Evolutionary conservation across 2,329 filamentous ascomycete genomes (phyloP), one percentile per base, ranked within the genome.

Genomic region (Diplodia corticola): DNA sequence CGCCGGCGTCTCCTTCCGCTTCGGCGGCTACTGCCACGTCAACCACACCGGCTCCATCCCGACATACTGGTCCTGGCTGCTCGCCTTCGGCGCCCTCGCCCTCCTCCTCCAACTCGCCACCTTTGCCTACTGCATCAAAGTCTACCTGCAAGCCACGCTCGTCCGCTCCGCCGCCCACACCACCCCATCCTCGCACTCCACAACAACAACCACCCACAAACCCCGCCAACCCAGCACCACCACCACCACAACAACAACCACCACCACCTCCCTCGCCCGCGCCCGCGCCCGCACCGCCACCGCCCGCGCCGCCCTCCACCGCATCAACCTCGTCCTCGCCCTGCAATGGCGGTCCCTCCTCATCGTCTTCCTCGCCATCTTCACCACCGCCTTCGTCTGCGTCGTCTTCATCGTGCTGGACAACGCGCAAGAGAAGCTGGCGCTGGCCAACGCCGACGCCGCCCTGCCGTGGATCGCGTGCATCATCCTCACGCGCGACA

Each of bases 311-410:
- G 44, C 40, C 3, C 17, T 26, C 9, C 88, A 91, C 69, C 88
- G 95, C 72, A 86, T 99, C 89, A 93, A 70, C n/a, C n/a, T n/a
- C n/a, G 93, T 98, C 20, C 86, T 99, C 40, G 88, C 91, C 75
- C 86, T 98, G 4, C 95, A 99, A 78, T 99, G 95, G 95, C 87
- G 94, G 71, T 93, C 93, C 51, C 93, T 97, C 68, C 87, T 88
- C 46, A 91, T 98, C 68, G 93, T 97, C 15, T 82, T 96, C 64
- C 90, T 97, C 75, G 96, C 98, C 71, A 86, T 97, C 67, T 86
- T 88, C 67, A 93, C 98, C 75, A 92, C 98, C 69, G 88, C 97
- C 72, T 97, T 97, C 84, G 97, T 98, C 78, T 89, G 93, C 2
- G 83, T 97, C 54, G 86, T 97, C 63, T 98, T 98, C 75, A 89